phyloP scores from a whole-genome alignment of 495 filamentous ascomycete species.

The Aspergillus cristatus region DNA sequence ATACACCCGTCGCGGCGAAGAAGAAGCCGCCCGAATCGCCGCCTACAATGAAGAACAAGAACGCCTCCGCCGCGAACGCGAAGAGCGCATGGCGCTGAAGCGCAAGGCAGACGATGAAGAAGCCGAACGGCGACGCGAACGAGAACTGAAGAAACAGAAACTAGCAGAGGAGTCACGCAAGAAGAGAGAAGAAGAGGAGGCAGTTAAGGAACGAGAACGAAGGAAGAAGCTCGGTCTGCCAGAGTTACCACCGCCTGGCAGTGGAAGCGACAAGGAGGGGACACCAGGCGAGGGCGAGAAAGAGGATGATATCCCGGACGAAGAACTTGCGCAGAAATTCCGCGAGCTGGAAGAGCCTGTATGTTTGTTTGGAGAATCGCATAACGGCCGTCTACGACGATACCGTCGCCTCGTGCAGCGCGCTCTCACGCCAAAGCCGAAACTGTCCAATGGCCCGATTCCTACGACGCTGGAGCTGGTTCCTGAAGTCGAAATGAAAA shows the following conservation, averaged over 20 bases:
- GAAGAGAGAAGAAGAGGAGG: conserved; percentile 63
- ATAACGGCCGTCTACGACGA: conserved; percentile 55
- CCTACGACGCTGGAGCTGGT: conserved; percentile 67
- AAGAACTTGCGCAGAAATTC: conserved; percentile 57
- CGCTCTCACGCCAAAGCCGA: conserved; percentile 34
- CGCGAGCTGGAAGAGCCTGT: conserved; percentile 65
- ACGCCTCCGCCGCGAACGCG: conserved; percentile 55
- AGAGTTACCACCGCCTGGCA: conserved; percentile 43
- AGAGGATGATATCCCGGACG: conserved; percentile 62
- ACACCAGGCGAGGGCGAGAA: conserved; percentile 13
- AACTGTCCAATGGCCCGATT: conserved; percentile 51
- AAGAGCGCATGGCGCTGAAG: conserved; percentile 59
- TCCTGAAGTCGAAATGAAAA: conserved; percentile 78
- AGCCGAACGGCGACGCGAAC: conserved; percentile 49
- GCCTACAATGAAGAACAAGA: conserved; percentile 76
- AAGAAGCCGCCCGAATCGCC: conserved; percentile 72
- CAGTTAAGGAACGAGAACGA: conserved; percentile 42
- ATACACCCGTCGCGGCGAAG: conserved; percentile 77
- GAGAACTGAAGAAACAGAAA: conserved; percentile 69
- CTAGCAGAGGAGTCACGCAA: conserved; percentile 71
- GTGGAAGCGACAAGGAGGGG: conserved; percentile 28
- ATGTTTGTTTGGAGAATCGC: conserved; percentile 75
- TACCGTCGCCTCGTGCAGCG: conserved; percentile 52
- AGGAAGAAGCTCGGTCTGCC: conserved; percentile 58
- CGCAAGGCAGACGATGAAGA: conserved; percentile 89